Conservation (phyloP, 768 basidiomycete species). For the Mycena alexandri region DNA sequence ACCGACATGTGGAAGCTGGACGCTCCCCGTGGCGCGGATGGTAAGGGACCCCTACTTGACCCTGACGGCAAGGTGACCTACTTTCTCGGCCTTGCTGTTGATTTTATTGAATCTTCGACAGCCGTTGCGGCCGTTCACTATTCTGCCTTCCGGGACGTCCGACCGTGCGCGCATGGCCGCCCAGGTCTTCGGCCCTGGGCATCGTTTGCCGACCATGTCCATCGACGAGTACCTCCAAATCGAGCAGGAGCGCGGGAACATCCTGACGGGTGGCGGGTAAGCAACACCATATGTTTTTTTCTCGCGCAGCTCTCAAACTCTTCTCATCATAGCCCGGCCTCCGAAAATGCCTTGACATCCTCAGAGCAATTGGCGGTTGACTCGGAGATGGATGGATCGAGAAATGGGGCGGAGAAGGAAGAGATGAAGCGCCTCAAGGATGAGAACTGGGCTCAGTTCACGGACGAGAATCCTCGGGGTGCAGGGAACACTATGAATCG, state of each 20-base stretch:
- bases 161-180: slow-evolving; percentile 80
- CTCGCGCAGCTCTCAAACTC: slow-evolving; percentile 19
- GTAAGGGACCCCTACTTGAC: slow-evolving; percentile 78
- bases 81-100: slow-evolving; percentile 2
- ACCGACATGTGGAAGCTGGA: slow-evolving; percentile 84
- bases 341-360: slow-evolving; percentile 74
- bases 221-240: slow-evolving; percentile 95
- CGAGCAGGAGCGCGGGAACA: slow-evolving; percentile 86
- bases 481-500: slow-evolving; percentile 98
- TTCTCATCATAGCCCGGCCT: slow-evolving; percentile 65
- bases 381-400: slow-evolving; percentile 87
- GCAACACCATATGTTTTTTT: slow-evolving; percentile 44
- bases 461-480: slow-evolving; percentile 87
- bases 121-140: slow-evolving; percentile 94
- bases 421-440: slow-evolving; percentile 88
- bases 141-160: slow-evolving; percentile 78
- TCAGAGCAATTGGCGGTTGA: slow-evolving; percentile 84
- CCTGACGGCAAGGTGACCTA: slow-evolving; percentile 77
- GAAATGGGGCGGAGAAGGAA: slow-evolving; percentile 71
- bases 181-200: slow-evolving; percentile 87
- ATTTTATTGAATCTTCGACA: slow-evolving; percentile 46
- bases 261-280: slow-evolving; percentile 90
- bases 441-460: slow-evolving; percentile 92
- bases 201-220: slow-evolving; percentile 94
- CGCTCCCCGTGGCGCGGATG: slow-evolving; percentile 60